Conservation (phyloP, 129 eudicot species). For the Chrysanthemum lavandulifolium region DNA sequence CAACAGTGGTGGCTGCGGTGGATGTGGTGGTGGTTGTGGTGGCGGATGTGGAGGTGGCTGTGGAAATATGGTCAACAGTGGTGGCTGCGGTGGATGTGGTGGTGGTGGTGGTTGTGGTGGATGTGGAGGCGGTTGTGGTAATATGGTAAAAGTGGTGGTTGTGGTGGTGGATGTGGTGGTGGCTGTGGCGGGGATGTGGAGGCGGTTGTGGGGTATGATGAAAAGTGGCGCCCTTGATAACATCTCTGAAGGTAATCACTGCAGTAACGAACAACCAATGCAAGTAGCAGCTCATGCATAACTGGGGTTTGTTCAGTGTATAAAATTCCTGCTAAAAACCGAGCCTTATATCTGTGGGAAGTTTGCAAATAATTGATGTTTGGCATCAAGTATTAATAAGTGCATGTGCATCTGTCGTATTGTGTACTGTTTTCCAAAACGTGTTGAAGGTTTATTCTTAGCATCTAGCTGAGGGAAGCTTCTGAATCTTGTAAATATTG, state of each 20-base stretch:
- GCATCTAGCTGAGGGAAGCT: not conserved
- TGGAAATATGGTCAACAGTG: conserved; percentile 15
- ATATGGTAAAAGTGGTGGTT: conserved; percentile 20
- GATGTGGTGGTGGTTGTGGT: conserved; percentile 17
- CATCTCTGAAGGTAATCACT: conserved; percentile 15
- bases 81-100: conserved; percentile 20
- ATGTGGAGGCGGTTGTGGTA: conserved; percentile 29
- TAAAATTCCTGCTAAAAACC: conserved; percentile 8
- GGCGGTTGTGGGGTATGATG: conserved; percentile 28
- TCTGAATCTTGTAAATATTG: conserved; percentile 5
- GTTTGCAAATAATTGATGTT: conserved; percentile 18
- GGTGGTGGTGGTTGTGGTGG: conserved; percentile 23
- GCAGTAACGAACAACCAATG: conserved; percentile 29
- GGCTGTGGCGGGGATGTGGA: conserved; percentile 31
- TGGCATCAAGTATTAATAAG: conserved; percentile 18
- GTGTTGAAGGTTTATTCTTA: conserved; percentile 7
- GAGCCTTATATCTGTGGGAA: not conserved
- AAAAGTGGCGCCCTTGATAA: conserved; percentile 17
- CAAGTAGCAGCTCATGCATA: conserved; percentile 32
- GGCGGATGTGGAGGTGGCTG: conserved; percentile 26
- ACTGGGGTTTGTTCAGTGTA: conserved; percentile 6
- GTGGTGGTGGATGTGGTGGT: conserved; percentile 29
- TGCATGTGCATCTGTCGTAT: conserved; percentile 13
- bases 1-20: conserved; percentile 19
- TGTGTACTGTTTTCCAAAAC: conserved; percentile 2